phyloP scores from a whole-genome alignment of 176 grass and related monocot genomes.

The Carex littledalei region DNA sequence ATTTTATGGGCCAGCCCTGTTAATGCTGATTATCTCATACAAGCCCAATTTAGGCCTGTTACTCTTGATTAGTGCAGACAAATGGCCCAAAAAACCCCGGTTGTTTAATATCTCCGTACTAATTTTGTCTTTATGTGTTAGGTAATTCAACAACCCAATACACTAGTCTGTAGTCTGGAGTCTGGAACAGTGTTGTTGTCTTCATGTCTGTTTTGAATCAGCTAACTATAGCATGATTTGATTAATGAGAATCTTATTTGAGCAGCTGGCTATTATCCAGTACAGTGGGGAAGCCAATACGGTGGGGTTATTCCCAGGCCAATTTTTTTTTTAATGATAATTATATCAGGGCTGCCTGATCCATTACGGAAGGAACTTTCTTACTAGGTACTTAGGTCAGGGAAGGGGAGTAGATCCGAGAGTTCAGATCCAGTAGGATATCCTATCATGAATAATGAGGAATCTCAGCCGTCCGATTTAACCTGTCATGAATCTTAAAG shows the following conservation, averaged over 20 bases:
- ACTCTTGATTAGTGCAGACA: neutral
- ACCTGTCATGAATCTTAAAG: no score
- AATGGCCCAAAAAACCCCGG: neutral
- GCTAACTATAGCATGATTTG: neutral
- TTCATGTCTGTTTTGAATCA: conserved; percentile 1
- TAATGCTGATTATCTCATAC: neutral
- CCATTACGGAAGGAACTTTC: conserved; percentile 5
- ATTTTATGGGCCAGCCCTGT: neutral
- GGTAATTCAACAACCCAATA: neutral
- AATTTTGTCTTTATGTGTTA: conserved; percentile 3
- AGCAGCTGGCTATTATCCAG: neutral
- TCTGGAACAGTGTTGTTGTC: neutral
- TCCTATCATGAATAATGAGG: no score
- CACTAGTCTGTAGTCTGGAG: neutral
- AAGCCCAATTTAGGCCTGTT: neutral
- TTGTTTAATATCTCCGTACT: neutral
- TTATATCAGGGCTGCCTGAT: neutral
- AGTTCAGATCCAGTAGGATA: neutral
- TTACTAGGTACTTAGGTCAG: neutral
- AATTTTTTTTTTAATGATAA: neutral
- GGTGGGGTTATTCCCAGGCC: neutral
- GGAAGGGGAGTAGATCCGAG: neutral
- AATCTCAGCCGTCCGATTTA: no score
- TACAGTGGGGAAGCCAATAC: neutral
- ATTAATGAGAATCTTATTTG: conserved; percentile 4